A percentile compares a stretch with the other conserved stretches of the same genome.
phyloP scores from a whole-genome alignment of 192 early-diverging fungal genomes.

The Bifiguratus adelaidae region DNA sequence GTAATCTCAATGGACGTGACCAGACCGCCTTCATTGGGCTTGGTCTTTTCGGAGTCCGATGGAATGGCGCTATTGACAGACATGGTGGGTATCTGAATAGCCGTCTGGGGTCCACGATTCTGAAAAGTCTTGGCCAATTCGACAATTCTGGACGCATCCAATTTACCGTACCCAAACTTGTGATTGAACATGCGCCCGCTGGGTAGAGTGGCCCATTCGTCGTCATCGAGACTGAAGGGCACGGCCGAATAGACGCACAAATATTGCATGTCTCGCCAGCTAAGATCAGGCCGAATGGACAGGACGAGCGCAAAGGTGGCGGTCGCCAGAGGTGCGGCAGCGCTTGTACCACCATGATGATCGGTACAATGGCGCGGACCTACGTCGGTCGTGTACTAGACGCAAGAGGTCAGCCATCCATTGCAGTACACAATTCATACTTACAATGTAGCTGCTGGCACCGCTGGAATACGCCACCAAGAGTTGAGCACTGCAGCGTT shows the following conservation, averaged over 20 bases:
- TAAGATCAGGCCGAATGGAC: conserved; percentile 80
- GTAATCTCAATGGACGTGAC: conserved; percentile 30
- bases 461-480: conserved; percentile 84
- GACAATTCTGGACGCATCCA: conserved; percentile 78
- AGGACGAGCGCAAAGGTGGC: conserved; percentile 86
- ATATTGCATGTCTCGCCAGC: conserved; percentile 92
- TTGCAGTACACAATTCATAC: conserved; percentile 1
- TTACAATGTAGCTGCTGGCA: conserved; percentile 62
- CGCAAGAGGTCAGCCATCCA: neutral
- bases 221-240: conserved; percentile 55
- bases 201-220: conserved; percentile 61
- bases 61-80: conserved; percentile 40
- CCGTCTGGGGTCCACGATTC: conserved; percentile 55
- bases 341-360: conserved; percentile 87
- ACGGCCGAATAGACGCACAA: conserved; percentile 69
- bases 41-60: conserved; percentile 16
- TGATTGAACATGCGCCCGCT: conserved; percentile 76
- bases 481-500: conserved; percentile 81
- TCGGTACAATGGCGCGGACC: conserved; percentile 64
- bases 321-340: conserved; percentile 87
- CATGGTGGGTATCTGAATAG: conserved; percentile 27
- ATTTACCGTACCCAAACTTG: conserved; percentile 87
- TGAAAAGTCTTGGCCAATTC: conserved; percentile 60
- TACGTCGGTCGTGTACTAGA: conserved; percentile 76
- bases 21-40: no score